Percentiles rank a stretch among this genome's conserved stretches.
Conservation (phyloP, 352 stramenopile species). For the Phytophthora europaea region DNA sequence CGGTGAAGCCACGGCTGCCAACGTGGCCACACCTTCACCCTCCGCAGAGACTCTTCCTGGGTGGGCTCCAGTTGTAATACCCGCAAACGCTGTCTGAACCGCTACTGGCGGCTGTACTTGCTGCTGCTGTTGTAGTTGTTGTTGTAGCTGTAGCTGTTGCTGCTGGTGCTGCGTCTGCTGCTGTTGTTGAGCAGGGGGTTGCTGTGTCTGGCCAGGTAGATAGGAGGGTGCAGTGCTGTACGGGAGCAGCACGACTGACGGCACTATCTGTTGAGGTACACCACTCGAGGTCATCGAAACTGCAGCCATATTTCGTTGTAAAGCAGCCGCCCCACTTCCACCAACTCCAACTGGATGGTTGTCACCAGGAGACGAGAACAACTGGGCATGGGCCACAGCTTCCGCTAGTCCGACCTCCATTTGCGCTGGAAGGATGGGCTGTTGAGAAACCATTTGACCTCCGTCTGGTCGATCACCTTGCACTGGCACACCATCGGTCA, state of each 20-base stretch:
- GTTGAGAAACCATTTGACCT: slow-evolving; percentile 15
- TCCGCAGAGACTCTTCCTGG: slow-evolving; percentile 1
- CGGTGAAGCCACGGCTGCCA: slow-evolving; percentile 23
- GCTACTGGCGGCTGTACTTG: not conserved
- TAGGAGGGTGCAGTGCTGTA: slow-evolving; percentile 34
- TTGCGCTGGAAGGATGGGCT: slow-evolving; percentile 26
- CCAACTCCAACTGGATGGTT: slow-evolving; percentile 10
- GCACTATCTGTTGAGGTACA: slow-evolving; percentile 24
- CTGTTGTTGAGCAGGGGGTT: slow-evolving; percentile 7
- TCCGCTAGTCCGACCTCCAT: slow-evolving; percentile 36
- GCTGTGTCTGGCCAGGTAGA: slow-evolving; percentile 21
- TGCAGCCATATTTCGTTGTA: slow-evolving; percentile 14
- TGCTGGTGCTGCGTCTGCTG: slow-evolving; percentile 13
- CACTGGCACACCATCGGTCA: not conserved
- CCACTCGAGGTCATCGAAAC: slow-evolving; percentile 10
- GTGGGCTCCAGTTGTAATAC: slow-evolving; percentile 6
- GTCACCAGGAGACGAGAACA: slow-evolving; percentile 16
- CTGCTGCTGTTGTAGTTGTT: slow-evolving; percentile 10
- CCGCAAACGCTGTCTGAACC: slow-evolving; percentile 20
- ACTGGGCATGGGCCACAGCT: slow-evolving; percentile 28
- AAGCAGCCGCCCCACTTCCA: slow-evolving; percentile 12
- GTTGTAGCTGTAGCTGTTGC: slow-evolving; percentile 13
- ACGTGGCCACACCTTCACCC: slow-evolving; percentile 21
- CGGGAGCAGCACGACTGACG: slow-evolving; percentile 46
- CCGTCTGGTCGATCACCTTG: slow-evolving; percentile 6